Evolutionary conservation across 2,329 filamentous ascomycete species (phyloP).

Genomic region (Boeremia lycopersici): DNA sequence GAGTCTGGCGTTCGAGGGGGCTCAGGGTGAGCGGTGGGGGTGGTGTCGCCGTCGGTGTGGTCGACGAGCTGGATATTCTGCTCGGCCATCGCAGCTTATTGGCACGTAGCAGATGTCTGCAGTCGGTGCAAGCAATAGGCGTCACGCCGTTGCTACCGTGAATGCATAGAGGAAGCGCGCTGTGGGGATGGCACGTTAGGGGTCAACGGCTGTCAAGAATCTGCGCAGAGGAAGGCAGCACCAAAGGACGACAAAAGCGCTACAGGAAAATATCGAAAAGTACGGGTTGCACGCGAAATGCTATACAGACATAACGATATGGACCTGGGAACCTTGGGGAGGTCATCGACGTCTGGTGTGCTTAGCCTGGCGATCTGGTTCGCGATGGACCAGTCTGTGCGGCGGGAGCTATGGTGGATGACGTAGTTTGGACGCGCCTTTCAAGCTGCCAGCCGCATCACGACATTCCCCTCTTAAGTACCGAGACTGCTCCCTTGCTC

Average conservation of each 20-base stretch:
- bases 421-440: constrained; percentile 9
- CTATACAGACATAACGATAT: constrained; percentile 4
- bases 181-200: constrained; percentile 22
- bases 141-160: constrained; percentile 34
- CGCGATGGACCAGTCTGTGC: constrained; percentile 14
- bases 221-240: constrained; percentile 5
- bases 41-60: constrained; percentile 50
- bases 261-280: neutral
- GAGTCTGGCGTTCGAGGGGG: constrained; percentile 30
- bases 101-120: neutral
- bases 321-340: neutral
- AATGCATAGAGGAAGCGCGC: constrained; percentile 33
- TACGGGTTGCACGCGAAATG: neutral
- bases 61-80: constrained; percentile 75
- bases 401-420: constrained; percentile 8
- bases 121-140: constrained; percentile 21
- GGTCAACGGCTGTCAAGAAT: constrained; percentile 19
- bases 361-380: constrained; percentile 16
- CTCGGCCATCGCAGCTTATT: constrained; percentile 44
- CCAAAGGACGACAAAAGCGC: constrained; percentile 7
- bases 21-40: constrained; percentile 28
- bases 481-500: constrained; percentile 12
- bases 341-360: constrained; percentile 1
- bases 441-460: constrained; percentile 17
- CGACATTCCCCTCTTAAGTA: constrained; percentile 35